Evolutionary conservation across 768 basidiomycete species (phyloP), one percentile per base, ranked within the genome.

Genomic region (Amyloporia xantha): DNA sequence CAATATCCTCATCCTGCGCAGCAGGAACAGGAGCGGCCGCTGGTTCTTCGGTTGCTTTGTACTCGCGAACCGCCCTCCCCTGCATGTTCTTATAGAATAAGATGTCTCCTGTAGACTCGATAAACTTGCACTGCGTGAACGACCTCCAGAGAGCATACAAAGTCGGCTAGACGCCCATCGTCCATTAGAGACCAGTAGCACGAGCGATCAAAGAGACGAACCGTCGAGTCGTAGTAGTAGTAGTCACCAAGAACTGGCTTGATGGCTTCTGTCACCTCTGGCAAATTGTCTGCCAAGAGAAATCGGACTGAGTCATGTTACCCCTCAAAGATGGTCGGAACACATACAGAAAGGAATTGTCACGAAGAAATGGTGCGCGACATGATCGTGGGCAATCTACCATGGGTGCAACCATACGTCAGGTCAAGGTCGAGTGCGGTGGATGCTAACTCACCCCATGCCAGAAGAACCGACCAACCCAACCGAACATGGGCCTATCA

Each of bases 281-380:
- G 54, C 3, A 59, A 57, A 41, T 65, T 59, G 51, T 66, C 63
- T 65, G 23, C 13, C 4, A n/a, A 5, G 25, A 17, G 41, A 20
- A 24, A 43, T 27, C 30, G 17, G 19, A 6, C 15, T 9, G 12
- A 19, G 19, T 17, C 2, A 25, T 17, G 4, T 39, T 2, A 3
- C 6, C 37, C 4, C 15, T 17, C 3, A 28, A 11, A 39, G 6
- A 6, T 6, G 12, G 38, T 6, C 6, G 38, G 38, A 20, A 3
- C 6, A 42, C 59, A 13, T 15, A 58, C 54, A 56, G 49, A 58
- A 57, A 15, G 54, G 60, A 5, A 60, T 42, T 11, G 30, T 40
- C 38, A 54, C 46, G 48, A 66, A 66, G 58, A 66, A 65, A 51
- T 66, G 65, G 41, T 66, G 65, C 17, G 62, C 59, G 37, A 66